phyloP scores from a whole-genome alignment of 305 asterid species.

The Ruellia speciosa region DNA sequence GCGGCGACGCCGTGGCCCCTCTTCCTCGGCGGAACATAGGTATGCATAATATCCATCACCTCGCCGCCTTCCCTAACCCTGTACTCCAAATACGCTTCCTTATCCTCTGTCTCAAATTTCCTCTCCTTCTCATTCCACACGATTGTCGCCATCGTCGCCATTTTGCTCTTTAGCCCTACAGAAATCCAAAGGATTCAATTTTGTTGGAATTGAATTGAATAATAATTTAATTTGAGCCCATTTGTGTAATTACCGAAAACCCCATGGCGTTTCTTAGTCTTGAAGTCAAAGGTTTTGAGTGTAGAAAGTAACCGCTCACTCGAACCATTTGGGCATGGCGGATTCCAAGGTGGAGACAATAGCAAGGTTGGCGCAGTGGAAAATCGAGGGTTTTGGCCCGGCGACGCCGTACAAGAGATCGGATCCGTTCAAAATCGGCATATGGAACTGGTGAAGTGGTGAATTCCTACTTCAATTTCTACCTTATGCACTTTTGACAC shows the following conservation, averaged over 20 bases:
- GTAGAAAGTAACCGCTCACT: background rate
- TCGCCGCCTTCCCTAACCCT: constrained; percentile 23
- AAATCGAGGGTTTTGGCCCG: constrained; percentile 66
- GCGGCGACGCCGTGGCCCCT: constrained; percentile 85
- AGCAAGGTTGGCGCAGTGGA: constrained; percentile 95
- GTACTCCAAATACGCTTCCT: constrained; percentile 61
- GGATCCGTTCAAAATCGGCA: constrained; percentile 83
- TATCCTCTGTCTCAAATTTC: constrained; percentile 72
- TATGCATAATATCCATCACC: constrained; percentile 68
- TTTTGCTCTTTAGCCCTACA: constrained; percentile 28
- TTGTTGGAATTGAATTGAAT: too few species aligned
- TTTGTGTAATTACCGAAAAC: background rate
- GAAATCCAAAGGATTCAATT: background rate
- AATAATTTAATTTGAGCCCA: background rate
- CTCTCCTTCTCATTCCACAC: constrained; percentile 53
- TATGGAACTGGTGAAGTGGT: constrained; percentile 71
- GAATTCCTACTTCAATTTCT: too few species aligned
- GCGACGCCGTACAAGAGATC: constrained; percentile 70
- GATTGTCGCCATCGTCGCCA: constrained; percentile 17
- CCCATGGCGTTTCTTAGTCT: background rate
- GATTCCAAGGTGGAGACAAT: constrained; percentile 80
- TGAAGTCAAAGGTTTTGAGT: background rate
- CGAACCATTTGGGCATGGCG: constrained; percentile 22
- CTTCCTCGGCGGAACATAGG: constrained; percentile 72
- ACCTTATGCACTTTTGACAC: background rate